Conservation (phyloP, 257 asterid species). For the Salvia hispanica region DNA sequence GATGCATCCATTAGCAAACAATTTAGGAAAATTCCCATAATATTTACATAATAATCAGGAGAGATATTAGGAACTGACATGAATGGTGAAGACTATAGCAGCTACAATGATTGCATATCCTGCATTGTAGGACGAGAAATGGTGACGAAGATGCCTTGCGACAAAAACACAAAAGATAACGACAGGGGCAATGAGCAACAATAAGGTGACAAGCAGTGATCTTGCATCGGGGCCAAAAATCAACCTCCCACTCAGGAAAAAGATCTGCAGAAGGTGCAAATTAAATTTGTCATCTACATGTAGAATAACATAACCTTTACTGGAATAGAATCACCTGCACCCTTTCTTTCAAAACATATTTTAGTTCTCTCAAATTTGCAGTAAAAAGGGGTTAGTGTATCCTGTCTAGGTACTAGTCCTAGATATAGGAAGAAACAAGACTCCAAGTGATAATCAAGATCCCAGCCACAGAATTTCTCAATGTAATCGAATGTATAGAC, state of each 20-base stretch:
- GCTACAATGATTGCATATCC: slow-evolving; percentile 84
- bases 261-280: slow-evolving; percentile 64
- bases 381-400: background rate
- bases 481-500: background rate
- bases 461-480: background rate
- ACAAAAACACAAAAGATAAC: slow-evolving; percentile 82
- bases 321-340: background rate
- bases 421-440: background rate
- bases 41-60: slow-evolving; percentile 9
- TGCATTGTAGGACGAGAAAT: slow-evolving; percentile 69
- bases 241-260: slow-evolving; percentile 89
- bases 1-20: slow-evolving; percentile 24
- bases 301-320: slow-evolving; percentile 19
- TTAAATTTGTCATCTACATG: slow-evolving; percentile 25
- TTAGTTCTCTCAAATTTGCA: background rate
- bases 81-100: slow-evolving; percentile 68
- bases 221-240: slow-evolving; percentile 98
- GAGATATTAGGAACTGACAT: slow-evolving; percentile 53
- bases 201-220: slow-evolving; percentile 83
- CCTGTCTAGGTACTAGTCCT: background rate
- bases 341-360: background rate
- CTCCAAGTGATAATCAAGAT: background rate
- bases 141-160: slow-evolving; percentile 91
- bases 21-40: slow-evolving; percentile 7
- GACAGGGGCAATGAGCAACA: slow-evolving; percentile 79